Evolutionary conservation across 768 basidiomycete genomes (phyloP).

Genomic region (Lentinus tigrinus): DNA sequence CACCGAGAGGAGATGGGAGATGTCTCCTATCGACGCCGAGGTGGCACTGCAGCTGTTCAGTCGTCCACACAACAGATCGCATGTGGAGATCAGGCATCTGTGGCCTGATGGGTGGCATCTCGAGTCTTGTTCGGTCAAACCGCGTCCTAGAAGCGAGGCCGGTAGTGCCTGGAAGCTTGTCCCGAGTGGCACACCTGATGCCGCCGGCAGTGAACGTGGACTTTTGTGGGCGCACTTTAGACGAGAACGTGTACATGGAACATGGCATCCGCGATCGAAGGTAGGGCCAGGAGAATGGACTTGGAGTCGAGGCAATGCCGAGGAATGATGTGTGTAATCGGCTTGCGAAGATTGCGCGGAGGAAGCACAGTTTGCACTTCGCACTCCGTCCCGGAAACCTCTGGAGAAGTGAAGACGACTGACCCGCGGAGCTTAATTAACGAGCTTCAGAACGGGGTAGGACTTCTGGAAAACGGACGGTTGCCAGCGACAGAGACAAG

Average conservation of each 20-base stretch:
- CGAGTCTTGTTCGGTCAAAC: not conserved
- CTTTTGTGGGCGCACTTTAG: no score
- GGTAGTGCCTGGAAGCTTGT: not conserved
- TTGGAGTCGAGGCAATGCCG: not conserved
- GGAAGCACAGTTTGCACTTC: not conserved
- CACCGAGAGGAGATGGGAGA: not conserved
- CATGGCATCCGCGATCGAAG: not conserved
- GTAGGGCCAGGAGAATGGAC: not conserved
- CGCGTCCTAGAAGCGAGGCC: not conserved
- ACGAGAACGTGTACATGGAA: not conserved
- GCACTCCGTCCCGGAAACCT: not conserved
- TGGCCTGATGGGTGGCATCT: not conserved
- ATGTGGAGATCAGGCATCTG: not conserved
- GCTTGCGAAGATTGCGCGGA: slow-evolving; percentile 6
- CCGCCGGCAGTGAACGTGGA: not conserved
- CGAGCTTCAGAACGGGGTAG: not conserved
- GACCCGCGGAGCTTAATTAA: not conserved
- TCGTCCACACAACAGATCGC: no score
- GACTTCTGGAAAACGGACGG: slow-evolving; percentile 3
- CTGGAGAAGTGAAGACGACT: not conserved
- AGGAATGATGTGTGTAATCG: not conserved
- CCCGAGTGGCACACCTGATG: not conserved
- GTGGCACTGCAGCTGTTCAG: not conserved
- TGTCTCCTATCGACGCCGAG: not conserved
- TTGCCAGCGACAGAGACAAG: slow-evolving; percentile 11